These are phyloP conservation scores for Aquilaria malaccensis DNA, from an alignment of 345 rosid species.

Conservation along the genomic window DNA sequence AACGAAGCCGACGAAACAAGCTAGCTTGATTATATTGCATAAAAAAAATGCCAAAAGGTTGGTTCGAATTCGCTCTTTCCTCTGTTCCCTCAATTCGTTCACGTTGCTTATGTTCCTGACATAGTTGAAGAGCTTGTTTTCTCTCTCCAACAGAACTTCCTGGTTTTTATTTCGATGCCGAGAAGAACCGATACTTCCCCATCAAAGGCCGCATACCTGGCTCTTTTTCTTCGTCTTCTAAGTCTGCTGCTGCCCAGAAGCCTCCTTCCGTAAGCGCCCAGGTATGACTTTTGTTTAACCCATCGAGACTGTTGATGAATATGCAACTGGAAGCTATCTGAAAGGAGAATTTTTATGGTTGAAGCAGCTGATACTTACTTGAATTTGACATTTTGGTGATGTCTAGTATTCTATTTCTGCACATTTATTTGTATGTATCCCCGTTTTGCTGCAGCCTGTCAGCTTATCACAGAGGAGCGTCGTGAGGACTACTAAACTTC, in stretches of 20 bases:
- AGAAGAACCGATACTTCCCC: constrained; percentile 85
- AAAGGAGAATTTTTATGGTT: no score
- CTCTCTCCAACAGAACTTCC: constrained; percentile 48
- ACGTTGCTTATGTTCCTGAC: no score
- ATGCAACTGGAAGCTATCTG: no score
- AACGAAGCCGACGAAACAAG: no score
- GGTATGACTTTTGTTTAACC: constrained; percentile 17
- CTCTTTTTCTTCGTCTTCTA: constrained; percentile 25
- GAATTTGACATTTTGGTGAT: no score
- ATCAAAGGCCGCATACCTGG: constrained; percentile 74
- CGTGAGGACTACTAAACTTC: constrained; percentile 35
- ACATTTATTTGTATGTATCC: no score
- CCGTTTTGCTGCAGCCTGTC: constrained; percentile 15
- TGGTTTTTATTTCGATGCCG: constrained; percentile 78
- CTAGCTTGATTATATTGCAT: no score
- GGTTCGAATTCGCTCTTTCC: no score
- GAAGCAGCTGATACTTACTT: no score
- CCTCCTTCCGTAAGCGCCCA: constrained; percentile 21
- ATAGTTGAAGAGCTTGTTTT: background rate
- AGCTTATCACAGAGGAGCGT: constrained; percentile 15
- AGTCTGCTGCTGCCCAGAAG: constrained; percentile 22
- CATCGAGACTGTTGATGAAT: background rate
- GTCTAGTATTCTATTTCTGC: no score
- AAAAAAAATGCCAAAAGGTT: no score
- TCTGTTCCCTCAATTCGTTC: no score